Percentiles rank a stretch among this genome's conserved stretches.
These are phyloP conservation scores for Deuterostichococcus epilithicus DNA, from an alignment of 139 green algal genomes.

Conservation along the genomic window DNA sequence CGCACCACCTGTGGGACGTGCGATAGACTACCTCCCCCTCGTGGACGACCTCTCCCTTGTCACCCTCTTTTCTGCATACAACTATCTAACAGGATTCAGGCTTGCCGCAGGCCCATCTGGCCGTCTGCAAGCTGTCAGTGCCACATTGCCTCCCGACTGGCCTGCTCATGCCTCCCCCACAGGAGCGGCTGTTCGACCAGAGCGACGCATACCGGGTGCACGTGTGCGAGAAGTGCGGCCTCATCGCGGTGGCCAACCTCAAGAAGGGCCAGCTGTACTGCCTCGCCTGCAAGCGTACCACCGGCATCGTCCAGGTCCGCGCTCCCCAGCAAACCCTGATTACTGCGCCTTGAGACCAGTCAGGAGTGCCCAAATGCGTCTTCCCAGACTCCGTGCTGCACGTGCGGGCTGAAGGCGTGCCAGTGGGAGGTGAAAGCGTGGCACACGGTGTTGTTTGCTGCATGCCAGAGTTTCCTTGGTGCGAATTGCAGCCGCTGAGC, in stretches of 20 bases:
- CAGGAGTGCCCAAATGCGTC: too few relatives aligned
- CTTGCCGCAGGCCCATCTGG: neutral
- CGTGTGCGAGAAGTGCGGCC: constrained; percentile 77
- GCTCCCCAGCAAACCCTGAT: neutral
- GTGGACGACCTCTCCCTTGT: too few relatives aligned
- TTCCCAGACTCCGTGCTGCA: too few relatives aligned
- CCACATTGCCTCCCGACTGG: too few relatives aligned
- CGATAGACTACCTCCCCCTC: too few relatives aligned
- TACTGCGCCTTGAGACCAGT: neutral
- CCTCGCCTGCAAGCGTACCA: constrained; percentile 48
- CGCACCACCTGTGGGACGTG: too few relatives aligned
- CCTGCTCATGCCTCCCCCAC: constrained; percentile 27
- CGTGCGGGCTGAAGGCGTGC: too few relatives aligned
- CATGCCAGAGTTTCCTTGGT: too few relatives aligned
- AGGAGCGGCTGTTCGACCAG: constrained; percentile 88
- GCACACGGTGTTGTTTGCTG: too few relatives aligned
- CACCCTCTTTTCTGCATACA: constrained; percentile 3
- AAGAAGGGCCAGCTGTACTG: constrained; percentile 82
- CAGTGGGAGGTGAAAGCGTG: too few relatives aligned
- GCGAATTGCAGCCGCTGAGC: too few relatives aligned
- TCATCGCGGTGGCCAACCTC: constrained; percentile 82
- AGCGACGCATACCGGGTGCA: constrained; percentile 84
- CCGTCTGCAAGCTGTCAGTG: too few relatives aligned
- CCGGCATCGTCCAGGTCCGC: constrained; percentile 38
- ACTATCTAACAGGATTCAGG: neutral